Conservation (phyloP, 768 basidiomycete species). For the Cyclocybe aegerita region DNA sequence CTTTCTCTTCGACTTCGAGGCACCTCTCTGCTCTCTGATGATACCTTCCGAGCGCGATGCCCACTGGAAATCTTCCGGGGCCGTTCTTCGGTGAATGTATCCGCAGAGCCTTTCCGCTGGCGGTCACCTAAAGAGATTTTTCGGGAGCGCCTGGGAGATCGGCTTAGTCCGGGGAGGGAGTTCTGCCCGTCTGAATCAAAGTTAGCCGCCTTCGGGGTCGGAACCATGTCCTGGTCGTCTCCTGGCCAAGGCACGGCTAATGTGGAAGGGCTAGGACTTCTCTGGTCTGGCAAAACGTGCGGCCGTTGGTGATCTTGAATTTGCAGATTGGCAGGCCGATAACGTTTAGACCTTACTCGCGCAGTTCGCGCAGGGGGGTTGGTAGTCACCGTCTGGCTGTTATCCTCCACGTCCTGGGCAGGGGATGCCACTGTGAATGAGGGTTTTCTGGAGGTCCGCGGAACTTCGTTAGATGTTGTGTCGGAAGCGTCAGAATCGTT, state of each 20-base stretch:
- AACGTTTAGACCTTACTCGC: constrained; percentile 54
- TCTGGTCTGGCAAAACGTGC: constrained; percentile 28
- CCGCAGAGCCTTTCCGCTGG: constrained; percentile 32
- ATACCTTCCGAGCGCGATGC: constrained; percentile 45
- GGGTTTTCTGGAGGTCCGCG: constrained; percentile 18
- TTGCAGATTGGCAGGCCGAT: constrained; percentile 49
- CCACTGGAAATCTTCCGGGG: constrained; percentile 45
- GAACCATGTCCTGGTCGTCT: constrained; percentile 45
- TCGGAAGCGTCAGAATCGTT: constrained; percentile 17
- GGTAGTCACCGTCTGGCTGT: constrained; percentile 50
- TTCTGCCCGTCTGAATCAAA: constrained; percentile 41
- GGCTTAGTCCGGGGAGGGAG: constrained; percentile 21
- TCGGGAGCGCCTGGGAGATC: constrained; percentile 31
- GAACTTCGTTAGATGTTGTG: constrained; percentile 18
- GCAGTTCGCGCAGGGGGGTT: constrained; percentile 35
- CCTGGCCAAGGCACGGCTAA: constrained; percentile 54
- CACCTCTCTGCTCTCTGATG: constrained; percentile 39
- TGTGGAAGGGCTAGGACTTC: constrained; percentile 42
- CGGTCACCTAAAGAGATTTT: constrained; percentile 41
- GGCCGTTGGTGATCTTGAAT: constrained; percentile 33
- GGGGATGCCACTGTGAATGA: constrained; percentile 35
- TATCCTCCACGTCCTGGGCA: constrained; percentile 31
- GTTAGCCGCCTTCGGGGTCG: constrained; percentile 56
- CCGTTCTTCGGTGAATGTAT: constrained; percentile 30
- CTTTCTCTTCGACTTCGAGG: constrained; percentile 50